phyloP scores from a whole-genome alignment of 345 rosid species.

The Camelina sativa region DNA sequence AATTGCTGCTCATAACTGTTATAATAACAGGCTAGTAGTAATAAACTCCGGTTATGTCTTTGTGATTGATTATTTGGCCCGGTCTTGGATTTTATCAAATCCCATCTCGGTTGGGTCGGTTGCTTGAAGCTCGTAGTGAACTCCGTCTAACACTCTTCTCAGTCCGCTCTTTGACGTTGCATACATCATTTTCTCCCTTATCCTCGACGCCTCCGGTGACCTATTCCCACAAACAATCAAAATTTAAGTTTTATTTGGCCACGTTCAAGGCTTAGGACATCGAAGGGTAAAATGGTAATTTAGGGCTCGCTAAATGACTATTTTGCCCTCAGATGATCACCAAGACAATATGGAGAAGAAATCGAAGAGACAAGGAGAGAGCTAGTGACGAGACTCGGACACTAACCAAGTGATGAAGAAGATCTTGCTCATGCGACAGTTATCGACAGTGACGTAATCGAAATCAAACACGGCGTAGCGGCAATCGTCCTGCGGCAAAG shows the following conservation, averaged over 20 bases:
- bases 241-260: too few species aligned
- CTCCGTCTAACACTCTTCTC: slow-evolving; percentile 84
- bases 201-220: slow-evolving; percentile 86
- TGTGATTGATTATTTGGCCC: slow-evolving; percentile 55
- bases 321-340: neutral
- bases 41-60: slow-evolving; percentile 21
- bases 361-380: neutral
- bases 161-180: slow-evolving; percentile 89
- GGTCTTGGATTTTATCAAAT: slow-evolving; percentile 72
- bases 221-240: slow-evolving; percentile 40
- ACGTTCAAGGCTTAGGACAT: too few species aligned
- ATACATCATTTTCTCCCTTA: slow-evolving; percentile 83
- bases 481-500: slow-evolving; percentile 84
- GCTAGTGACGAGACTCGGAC: neutral
- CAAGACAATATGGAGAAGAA: neutral
- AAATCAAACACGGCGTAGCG: slow-evolving; percentile 94
- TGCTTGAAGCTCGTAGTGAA: slow-evolving; percentile 91
- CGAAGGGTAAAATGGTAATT: neutral
- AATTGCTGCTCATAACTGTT: slow-evolving; percentile 21
- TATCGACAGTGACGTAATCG: slow-evolving; percentile 88
- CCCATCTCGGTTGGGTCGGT: slow-evolving; percentile 99
- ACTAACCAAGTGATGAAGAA: slow-evolving; percentile 96
- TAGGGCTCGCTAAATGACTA: neutral
- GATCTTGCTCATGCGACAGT: slow-evolving; percentile 96
- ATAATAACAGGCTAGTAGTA: slow-evolving; percentile 4